Evolutionary conservation across 495 filamentous ascomycete species (phyloP).

Genomic region (Penicillium antarcticum): DNA sequence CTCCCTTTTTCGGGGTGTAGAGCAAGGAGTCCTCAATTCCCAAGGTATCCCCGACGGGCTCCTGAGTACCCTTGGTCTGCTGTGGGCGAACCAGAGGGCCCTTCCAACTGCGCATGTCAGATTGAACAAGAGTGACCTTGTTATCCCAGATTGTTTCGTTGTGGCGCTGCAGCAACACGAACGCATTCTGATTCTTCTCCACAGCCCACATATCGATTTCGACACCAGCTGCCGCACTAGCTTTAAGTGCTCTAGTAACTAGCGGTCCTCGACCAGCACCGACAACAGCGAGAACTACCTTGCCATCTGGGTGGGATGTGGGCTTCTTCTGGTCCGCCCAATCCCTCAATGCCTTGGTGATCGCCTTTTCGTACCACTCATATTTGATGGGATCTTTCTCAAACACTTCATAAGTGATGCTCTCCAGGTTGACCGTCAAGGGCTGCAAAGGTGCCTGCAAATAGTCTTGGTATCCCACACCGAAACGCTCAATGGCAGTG

Average conservation of each 20-base stretch:
- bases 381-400: slow-evolving; percentile 99
- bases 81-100: slow-evolving; percentile 48
- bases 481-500: slow-evolving; percentile 63
- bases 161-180: slow-evolving; percentile 81
- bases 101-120: slow-evolving; percentile 96
- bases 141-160: slow-evolving; percentile 75
- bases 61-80: not conserved
- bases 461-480: slow-evolving; percentile 86
- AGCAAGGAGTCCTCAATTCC: slow-evolving; percentile 32
- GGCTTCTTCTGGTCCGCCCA: slow-evolving; percentile 70
- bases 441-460: slow-evolving; percentile 92
- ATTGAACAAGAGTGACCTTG: slow-evolving; percentile 80
- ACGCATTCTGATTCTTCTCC: slow-evolving; percentile 98
- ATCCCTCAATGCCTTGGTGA: slow-evolving; percentile 76
- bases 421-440: slow-evolving; percentile 92
- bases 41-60: slow-evolving; percentile 30
- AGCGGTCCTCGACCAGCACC: slow-evolving; percentile 90
- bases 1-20: slow-evolving; percentile 18
- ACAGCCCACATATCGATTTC: slow-evolving; percentile 83
- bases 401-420: slow-evolving; percentile 97
- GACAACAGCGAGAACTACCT: slow-evolving; percentile 85
- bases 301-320: slow-evolving; percentile 61
- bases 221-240: slow-evolving; percentile 71
- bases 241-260: slow-evolving; percentile 78
- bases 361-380: slow-evolving; percentile 86